phyloP scores from a whole-genome alignment of 2,329 filamentous ascomycete genomes.

The Sarocladium strictum region DNA sequence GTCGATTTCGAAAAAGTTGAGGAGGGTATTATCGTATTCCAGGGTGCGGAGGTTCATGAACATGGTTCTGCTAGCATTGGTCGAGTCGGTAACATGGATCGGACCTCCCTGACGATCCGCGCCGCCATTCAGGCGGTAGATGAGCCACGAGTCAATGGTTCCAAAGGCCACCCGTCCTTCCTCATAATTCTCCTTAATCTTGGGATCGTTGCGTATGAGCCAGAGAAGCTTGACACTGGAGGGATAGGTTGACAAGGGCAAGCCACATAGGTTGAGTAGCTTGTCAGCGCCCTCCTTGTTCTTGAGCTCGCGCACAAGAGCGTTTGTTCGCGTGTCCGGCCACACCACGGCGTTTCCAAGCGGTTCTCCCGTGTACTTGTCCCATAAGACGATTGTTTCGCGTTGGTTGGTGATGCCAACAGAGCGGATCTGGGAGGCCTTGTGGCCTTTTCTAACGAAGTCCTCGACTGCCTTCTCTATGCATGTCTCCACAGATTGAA shows the following conservation, averaged over 20 bases:
- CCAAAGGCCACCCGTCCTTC: conserved; percentile 68
- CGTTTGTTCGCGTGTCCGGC: conserved; percentile 73
- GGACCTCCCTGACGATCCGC: conserved; percentile 42
- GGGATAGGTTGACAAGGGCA: conserved; percentile 77
- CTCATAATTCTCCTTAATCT: conserved; percentile 65
- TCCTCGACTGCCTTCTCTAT: conserved; percentile 66
- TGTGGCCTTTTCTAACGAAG: conserved; percentile 63
- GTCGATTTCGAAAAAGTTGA: conserved; percentile 71
- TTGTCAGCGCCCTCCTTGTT: conserved; percentile 60
- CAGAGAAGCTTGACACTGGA: conserved; percentile 74
- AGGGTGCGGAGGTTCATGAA: conserved; percentile 84
- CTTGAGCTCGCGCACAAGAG: conserved; percentile 68
- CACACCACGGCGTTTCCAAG: conserved; percentile 79
- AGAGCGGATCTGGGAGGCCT: conserved; percentile 61
- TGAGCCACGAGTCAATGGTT: conserved; percentile 75
- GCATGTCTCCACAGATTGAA: conserved; percentile 66
- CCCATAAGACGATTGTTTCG: conserved; percentile 78
- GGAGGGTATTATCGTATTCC: conserved; percentile 70
- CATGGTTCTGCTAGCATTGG: conserved; percentile 83
- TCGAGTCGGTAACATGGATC: conserved; percentile 69
- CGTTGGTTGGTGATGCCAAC: conserved; percentile 81
- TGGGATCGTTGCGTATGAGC: conserved; percentile 63
- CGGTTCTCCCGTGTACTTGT: conserved; percentile 68
- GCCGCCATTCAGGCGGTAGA: conserved; percentile 73
- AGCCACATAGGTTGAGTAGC: conserved; percentile 61